Conservation (phyloP, 768 basidiomycete genomes). For the Chalciporus piperatus region DNA sequence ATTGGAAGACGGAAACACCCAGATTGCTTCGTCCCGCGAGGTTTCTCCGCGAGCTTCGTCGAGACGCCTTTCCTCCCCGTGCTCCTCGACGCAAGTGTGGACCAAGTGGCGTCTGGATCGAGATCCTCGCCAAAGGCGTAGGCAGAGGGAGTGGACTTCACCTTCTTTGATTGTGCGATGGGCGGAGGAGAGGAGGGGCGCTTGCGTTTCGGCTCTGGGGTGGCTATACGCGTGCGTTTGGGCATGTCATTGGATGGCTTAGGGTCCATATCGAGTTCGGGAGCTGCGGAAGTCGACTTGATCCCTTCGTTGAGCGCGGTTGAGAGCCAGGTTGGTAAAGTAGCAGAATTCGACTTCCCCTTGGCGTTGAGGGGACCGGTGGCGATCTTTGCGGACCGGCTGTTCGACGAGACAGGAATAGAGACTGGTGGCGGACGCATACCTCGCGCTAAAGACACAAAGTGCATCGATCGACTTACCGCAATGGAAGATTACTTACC, state of each 20-base stretch:
- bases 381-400: neutral
- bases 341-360: neutral
- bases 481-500: constrained; percentile 13
- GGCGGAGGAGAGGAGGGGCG: constrained; percentile 4
- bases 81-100: constrained; percentile 7
- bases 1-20: constrained; percentile 23
- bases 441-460: constrained; percentile 5
- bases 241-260: neutral
- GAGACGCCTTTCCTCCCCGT: constrained; percentile 1
- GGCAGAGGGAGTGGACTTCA: constrained; percentile 1
- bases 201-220: constrained; percentile 6
- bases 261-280: neutral
- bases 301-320: constrained; percentile 3
- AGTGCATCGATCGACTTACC: constrained; percentile 8
- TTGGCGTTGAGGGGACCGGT: no score
- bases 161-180: constrained; percentile 1
- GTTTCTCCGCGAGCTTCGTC: neutral
- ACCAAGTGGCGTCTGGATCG: constrained; percentile 22
- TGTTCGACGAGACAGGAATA: neutral
- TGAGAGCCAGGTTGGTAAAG: constrained; percentile 6
- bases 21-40: constrained; percentile 12
- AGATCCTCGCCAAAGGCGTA: constrained; percentile 19
- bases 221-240: constrained; percentile 3
- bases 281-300: neutral
- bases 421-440: neutral